phyloP scores from a whole-genome alignment of 129 eudicot species.

The Arctium minus region DNA sequence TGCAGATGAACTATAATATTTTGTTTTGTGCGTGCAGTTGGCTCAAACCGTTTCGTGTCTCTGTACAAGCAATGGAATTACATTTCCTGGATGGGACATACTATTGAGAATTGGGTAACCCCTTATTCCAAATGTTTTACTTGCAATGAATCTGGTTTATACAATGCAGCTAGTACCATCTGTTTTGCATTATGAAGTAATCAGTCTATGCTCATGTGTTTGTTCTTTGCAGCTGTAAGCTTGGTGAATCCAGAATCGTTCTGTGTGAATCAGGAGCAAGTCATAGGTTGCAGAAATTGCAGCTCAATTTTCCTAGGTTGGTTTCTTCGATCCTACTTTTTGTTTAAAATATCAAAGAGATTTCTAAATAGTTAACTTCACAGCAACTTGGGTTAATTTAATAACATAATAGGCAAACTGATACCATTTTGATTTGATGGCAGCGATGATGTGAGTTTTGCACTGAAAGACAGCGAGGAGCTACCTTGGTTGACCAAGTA shows the following conservation, averaged over 20 bases:
- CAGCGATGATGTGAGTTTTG: conserved; percentile 96
- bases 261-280: conserved; percentile 80
- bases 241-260: conserved; percentile 85
- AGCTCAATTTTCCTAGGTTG: conserved; percentile 95
- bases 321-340: conserved; percentile 11
- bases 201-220: neutral
- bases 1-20: neutral
- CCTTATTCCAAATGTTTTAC: neutral
- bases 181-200: neutral
- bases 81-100: conserved; percentile 92
- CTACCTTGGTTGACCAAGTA: conserved; percentile 91
- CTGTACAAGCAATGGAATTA: conserved; percentile 78
- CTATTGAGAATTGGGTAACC: conserved; percentile 82
- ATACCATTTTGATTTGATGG: conserved; percentile 6
- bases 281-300: conserved; percentile 94
- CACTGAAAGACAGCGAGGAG: conserved; percentile 88
- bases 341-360: neutral
- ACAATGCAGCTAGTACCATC: neutral
- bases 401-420: neutral
- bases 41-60: conserved; percentile 72
- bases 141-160: neutral
- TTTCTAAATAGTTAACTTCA: neutral
- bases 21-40: conserved; percentile 50
- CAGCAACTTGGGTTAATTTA: neutral
- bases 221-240: conserved; percentile 70